Evolutionary conservation across 768 basidiomycete genomes (phyloP).

Genomic region (Vararia minispora): DNA sequence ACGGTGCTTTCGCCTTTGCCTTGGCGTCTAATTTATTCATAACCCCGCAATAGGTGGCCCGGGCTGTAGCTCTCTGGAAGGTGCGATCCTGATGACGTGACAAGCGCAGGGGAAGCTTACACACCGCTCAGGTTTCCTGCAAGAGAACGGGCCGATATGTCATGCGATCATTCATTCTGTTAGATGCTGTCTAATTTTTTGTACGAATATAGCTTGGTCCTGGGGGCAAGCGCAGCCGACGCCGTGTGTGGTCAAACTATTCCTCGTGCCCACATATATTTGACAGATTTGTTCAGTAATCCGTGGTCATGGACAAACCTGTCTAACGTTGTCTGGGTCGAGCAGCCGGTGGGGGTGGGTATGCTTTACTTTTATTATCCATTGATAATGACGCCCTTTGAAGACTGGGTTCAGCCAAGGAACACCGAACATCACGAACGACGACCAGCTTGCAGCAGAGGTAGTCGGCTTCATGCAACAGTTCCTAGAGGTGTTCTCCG

Average conservation of each 20-base stretch:
- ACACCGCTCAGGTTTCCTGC: too few relatives aligned
- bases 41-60: conserved; percentile 38
- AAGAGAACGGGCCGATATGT: conserved; percentile 56
- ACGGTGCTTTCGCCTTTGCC: conserved; percentile 16
- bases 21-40: neutral
- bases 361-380: too few relatives aligned
- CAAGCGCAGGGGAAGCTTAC: too few relatives aligned
- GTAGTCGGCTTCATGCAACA: conserved; percentile 50
- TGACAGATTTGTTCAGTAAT: conserved; percentile 23
- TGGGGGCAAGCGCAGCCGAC: conserved; percentile 46
- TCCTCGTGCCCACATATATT: neutral
- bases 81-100: too few relatives aligned
- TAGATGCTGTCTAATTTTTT: too few relatives aligned
- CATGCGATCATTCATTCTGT: conserved; percentile 10
- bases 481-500: conserved; percentile 59
- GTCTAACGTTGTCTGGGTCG: conserved; percentile 62
- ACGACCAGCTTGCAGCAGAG: conserved; percentile 44
- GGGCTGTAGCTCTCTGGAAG: conserved; percentile 63
- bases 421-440: conserved; percentile 44
- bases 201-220: conserved; percentile 55
- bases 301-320: conserved; percentile 60
- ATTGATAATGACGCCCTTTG: neutral
- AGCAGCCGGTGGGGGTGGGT: conserved; percentile 55
- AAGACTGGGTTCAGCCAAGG: conserved; percentile 63
- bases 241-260: conserved; percentile 26